phyloP scores from a whole-genome alignment of 805 yeast genomes.

The Wickerhamomyces strasburgensis region DNA sequence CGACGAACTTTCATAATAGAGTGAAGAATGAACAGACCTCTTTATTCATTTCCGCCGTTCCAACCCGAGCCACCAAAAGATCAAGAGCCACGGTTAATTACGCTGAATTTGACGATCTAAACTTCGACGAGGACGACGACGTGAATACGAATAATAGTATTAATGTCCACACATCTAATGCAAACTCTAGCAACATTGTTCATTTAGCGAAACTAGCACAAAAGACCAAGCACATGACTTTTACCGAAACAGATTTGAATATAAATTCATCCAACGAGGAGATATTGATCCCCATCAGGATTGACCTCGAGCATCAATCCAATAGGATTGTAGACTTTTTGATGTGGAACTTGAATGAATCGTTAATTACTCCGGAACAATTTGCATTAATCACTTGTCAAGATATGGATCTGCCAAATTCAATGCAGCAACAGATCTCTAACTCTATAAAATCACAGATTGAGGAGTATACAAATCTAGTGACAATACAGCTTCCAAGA shows the following conservation, averaged over 20 bases:
- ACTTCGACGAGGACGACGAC: slow-evolving; percentile 48
- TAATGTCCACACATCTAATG: not conserved
- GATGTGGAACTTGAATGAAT: slow-evolving; percentile 85
- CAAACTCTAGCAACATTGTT: slow-evolving; percentile 6
- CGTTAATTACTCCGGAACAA: slow-evolving; percentile 79
- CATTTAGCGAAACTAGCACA: slow-evolving; percentile 22
- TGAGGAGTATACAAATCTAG: slow-evolving; percentile 63
- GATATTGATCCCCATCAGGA: slow-evolving; percentile 78
- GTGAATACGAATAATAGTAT: slow-evolving; percentile 5
- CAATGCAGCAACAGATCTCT: slow-evolving; percentile 57
- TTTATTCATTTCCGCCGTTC: slow-evolving; percentile 65
- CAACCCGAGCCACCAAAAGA: slow-evolving; percentile 74
- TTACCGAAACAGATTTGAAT: slow-evolving; percentile 21
- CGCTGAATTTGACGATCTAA: slow-evolving; percentile 74
- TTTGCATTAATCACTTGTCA: slow-evolving; percentile 77
- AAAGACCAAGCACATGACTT: slow-evolving; percentile 24
- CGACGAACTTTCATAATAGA: slow-evolving; percentile 70
- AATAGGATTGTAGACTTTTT: slow-evolving; percentile 83
- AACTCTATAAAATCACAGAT: slow-evolving; percentile 75
- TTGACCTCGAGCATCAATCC: slow-evolving; percentile 83
- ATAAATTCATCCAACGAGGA: slow-evolving; percentile 43
- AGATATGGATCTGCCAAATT: slow-evolving; percentile 75
- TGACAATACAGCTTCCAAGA: slow-evolving; percentile 60
- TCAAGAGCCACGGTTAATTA: slow-evolving; percentile 69
- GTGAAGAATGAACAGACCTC: slow-evolving; percentile 71